Evolutionary conservation across 805 yeast genomes (phyloP), one percentile per base, ranked within the genome.

Genomic region (Ogataea ramenticola): DNA sequence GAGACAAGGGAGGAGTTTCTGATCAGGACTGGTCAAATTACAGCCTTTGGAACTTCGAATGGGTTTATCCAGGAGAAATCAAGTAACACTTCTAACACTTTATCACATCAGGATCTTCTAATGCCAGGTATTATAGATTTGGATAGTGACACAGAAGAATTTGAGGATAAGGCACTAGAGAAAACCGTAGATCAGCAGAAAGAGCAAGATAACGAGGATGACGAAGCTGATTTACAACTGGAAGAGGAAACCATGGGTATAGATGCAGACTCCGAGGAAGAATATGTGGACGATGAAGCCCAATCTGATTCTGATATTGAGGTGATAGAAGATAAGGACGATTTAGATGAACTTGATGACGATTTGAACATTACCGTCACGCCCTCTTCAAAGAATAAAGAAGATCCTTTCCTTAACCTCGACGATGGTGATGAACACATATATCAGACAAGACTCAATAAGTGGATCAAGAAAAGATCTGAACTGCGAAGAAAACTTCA

Each of bases 1-100:
- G 98, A 93, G 56, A 64, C 88, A 0, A 85, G 84, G 55, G 77
- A 77, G 45, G 97, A 90, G 41, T 90, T 64, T 56, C 68, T 93
- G 47, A 77, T 93, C 0, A 72, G 99, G 50, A 90, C 91, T 0
- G 99, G 99, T 26, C 81, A 88, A 59, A 78, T 89, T 44, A 93
- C 99, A 0, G 98, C 98, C 0, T 93, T 93, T 68, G 95, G 96
- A 11, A 76, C 77, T 27, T 65, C 77, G 19, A 70, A 72, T 35
- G 81, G 78, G 2, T 84, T 87, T 52, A 71, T 67, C 16, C 71
- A 70, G 34, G 72, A 66, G 2, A 66, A 64, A 14, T 62, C 54
- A 1, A 49, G 47, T 1, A 53, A 39, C 8, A 49, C 43, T 8
- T 44, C 36, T 22, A 65, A 68, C 16, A 41, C 32, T 14, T 56